A percentile compares a stretch with the other conserved stretches of the same genome.
phyloP scores from a whole-genome alignment of 306 rosid genomes.

The Citrullus colocynthis region DNA sequence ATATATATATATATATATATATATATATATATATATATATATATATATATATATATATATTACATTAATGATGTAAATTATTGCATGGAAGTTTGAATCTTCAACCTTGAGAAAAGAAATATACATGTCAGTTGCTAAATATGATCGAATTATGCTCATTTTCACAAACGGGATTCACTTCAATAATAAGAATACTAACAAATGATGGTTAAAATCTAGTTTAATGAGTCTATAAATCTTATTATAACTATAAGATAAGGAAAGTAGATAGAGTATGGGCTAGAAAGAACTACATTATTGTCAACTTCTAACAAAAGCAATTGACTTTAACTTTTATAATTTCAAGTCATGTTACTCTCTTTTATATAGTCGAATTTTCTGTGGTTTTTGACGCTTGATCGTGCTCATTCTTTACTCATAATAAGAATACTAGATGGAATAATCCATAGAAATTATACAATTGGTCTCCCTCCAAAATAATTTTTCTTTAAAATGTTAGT shows the following conservation, averaged over 20 bases:
- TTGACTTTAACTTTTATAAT: background rate
- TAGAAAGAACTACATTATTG: background rate
- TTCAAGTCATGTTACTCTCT: background rate
- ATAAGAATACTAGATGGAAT: background rate
- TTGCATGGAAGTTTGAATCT: too few species aligned
- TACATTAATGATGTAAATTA: too few species aligned
- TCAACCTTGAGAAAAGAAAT: too few species aligned
- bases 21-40: too few species aligned
- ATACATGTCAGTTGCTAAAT: too few species aligned
- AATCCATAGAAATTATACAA: background rate
- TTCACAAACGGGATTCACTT: too few species aligned
- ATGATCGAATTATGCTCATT: too few species aligned
- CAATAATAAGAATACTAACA: too few species aligned
- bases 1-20: too few species aligned
- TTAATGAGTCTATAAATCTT: background rate
- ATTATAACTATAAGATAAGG: background rate
- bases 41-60: too few species aligned
- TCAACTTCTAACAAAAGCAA: background rate
- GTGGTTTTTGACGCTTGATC: background rate
- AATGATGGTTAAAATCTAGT: background rate
- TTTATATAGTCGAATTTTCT: background rate
- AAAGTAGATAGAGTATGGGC: background rate
- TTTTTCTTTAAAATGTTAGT: background rate
- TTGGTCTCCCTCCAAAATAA: background rate
- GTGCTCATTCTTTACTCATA: background rate